Conservation (phyloP, 129 eudicot species). For the Logfia minima region DNA sequence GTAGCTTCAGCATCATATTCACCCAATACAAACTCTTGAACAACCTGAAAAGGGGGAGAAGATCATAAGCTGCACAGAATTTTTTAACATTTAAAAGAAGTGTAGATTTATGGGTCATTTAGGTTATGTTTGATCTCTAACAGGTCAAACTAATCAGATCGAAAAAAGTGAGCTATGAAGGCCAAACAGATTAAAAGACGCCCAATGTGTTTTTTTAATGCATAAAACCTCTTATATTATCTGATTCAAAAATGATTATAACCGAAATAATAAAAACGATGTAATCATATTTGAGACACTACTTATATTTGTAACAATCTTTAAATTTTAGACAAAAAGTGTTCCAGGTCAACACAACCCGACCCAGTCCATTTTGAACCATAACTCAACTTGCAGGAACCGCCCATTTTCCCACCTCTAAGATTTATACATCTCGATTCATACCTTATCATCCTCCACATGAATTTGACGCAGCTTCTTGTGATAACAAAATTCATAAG, state of each 20-base stretch:
- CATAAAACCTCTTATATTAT: not conserved
- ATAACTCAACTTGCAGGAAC: not conserved
- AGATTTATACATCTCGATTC: not conserved
- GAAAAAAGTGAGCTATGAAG: not conserved
- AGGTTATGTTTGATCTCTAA: no score
- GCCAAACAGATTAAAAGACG: not conserved
- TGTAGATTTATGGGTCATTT: no score
- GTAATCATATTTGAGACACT: not conserved
- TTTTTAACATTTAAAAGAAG: no score
- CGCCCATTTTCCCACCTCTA: not conserved
- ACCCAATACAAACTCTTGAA: conserved; percentile 91
- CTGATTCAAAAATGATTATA: not conserved
- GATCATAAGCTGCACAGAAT: not conserved
- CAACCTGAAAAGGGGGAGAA: conserved; percentile 36
- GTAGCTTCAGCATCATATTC: conserved; percentile 86
- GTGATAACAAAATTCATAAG: conserved; percentile 83
- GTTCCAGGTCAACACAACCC: not conserved
- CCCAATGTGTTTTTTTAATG: not conserved
- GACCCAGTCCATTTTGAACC: not conserved
- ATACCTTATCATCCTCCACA: conserved; percentile 79
- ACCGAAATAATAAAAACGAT: no score
- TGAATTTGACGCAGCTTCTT: conserved; percentile 74
- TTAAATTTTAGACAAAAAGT: not conserved
- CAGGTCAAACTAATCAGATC: not conserved
- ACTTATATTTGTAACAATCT: not conserved